Conservation (phyloP, 2,329 filamentous ascomycete species). For the Pyricularia grisea region DNA sequence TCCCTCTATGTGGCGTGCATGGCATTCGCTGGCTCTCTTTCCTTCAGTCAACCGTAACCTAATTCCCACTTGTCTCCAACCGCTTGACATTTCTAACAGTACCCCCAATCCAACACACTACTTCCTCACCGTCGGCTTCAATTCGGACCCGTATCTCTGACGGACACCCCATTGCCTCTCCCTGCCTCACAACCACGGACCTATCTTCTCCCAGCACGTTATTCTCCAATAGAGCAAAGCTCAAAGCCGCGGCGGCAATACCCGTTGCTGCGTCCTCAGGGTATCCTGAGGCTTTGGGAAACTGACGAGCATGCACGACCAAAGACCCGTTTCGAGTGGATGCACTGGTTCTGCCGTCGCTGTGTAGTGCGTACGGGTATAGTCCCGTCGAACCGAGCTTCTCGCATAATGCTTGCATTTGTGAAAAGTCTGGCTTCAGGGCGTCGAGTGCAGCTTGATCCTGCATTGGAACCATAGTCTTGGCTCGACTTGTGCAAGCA, state of each 20-base stretch:
- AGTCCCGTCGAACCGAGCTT: neutral
- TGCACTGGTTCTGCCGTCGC: neutral
- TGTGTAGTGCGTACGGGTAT: neutral
- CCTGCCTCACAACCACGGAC: neutral
- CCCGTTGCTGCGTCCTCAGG: constrained; percentile 1
- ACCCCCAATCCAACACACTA: neutral
- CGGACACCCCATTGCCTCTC: constrained; percentile 1
- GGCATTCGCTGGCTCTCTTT: neutral
- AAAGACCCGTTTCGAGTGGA: neutral
- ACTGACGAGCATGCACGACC: neutral
- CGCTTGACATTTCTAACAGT: neutral
- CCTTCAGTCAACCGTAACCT: neutral
- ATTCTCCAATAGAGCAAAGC: neutral
- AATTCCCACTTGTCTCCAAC: neutral
- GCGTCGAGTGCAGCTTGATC: neutral
- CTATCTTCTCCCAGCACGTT: neutral
- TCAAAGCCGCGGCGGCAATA: neutral
- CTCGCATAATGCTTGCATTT: neutral
- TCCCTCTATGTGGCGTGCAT: too few relatives aligned
- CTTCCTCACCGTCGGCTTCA: neutral
- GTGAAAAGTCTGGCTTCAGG: neutral
- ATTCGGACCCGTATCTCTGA: neutral
- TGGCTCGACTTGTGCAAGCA: neutral
- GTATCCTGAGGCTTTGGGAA: neutral
- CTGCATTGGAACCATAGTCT: neutral